Evolutionary conservation across 345 rosid species (phyloP).

Genomic region (Sisymbrium altissimum): DNA sequence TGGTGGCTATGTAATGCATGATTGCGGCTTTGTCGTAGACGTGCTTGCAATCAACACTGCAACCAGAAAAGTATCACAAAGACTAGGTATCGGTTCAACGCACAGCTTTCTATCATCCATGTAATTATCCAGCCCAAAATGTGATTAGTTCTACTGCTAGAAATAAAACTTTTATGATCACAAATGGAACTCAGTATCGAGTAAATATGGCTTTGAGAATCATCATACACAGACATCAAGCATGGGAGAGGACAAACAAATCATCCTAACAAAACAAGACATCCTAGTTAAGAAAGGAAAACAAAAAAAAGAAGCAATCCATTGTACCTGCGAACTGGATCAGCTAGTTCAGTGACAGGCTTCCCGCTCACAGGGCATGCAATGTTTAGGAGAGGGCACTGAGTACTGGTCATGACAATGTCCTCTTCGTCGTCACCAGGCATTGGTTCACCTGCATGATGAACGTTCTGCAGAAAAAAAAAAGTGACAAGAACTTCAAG

Average conservation of each 20-base stretch:
- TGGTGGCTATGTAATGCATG: slow-evolving; percentile 44
- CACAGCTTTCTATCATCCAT: neutral
- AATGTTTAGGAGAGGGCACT: slow-evolving; percentile 63
- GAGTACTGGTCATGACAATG: slow-evolving; percentile 78
- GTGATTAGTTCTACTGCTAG: neutral
- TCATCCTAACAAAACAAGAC: neutral
- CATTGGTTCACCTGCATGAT: slow-evolving; percentile 80
- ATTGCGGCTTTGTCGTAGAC: slow-evolving; percentile 63
- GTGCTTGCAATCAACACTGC: slow-evolving; percentile 86
- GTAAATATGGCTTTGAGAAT: neutral
- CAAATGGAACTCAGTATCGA: neutral
- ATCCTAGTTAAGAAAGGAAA: neutral
- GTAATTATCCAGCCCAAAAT: neutral
- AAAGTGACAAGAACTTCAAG: neutral
- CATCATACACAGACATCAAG: neutral
- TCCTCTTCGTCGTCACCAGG: slow-evolving; percentile 96
- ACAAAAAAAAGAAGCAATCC: neutral
- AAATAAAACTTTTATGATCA: slow-evolving; percentile 1
- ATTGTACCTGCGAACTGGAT: slow-evolving; percentile 88
- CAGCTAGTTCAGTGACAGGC: slow-evolving; percentile 58
- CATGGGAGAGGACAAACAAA: neutral
- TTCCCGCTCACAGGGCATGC: slow-evolving; percentile 84
- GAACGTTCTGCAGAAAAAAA: slow-evolving; percentile 64
- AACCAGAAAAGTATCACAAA: slow-evolving; percentile 22
- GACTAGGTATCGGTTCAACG: neutral